Evolutionary conservation across 2,329 filamentous ascomycete genomes (phyloP).

Genomic region (Epichloe sibirici): DNA sequence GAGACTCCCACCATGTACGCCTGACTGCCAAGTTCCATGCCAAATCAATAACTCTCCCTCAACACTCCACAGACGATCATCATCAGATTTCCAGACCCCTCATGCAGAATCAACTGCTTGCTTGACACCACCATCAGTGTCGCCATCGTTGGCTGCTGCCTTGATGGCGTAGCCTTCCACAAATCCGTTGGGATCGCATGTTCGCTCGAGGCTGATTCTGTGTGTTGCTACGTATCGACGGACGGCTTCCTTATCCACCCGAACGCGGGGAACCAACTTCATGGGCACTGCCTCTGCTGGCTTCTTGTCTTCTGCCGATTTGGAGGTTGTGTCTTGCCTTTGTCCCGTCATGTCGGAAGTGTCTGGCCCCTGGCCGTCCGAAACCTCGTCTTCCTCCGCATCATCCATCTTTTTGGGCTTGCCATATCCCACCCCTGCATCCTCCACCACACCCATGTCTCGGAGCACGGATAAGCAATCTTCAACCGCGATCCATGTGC

Average conservation of each 20-base stretch:
- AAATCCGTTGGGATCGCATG: constrained; percentile 67
- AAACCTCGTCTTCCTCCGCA: constrained; percentile 6
- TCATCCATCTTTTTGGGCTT: constrained; percentile 16
- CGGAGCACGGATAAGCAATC: constrained; percentile 70
- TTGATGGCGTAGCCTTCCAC: constrained; percentile 51
- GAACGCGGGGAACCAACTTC: constrained; percentile 32
- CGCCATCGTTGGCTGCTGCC: constrained; percentile 18
- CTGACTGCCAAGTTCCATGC: too few species aligned
- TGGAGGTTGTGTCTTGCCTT: background rate
- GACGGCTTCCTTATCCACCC: constrained; percentile 43
- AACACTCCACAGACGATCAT: too few species aligned
- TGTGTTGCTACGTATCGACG: constrained; percentile 55
- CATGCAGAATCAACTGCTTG: constrained; percentile 9
- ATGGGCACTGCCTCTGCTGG: constrained; percentile 5
- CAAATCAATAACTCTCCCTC: too few species aligned
- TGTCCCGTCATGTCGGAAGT: background rate
- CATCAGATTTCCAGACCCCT: background rate
- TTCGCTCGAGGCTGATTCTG: constrained; percentile 48
- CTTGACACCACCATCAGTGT: constrained; percentile 19
- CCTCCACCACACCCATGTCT: constrained; percentile 63
- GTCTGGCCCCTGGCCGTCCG: background rate
- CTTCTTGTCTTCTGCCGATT: background rate
- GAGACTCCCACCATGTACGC: too few species aligned
- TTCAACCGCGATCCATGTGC: constrained; percentile 74
- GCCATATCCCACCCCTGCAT: constrained; percentile 37